These are phyloP conservation scores for Populus euphratica DNA, from an alignment of 345 rosid genomes.

Conservation along the genomic window DNA sequence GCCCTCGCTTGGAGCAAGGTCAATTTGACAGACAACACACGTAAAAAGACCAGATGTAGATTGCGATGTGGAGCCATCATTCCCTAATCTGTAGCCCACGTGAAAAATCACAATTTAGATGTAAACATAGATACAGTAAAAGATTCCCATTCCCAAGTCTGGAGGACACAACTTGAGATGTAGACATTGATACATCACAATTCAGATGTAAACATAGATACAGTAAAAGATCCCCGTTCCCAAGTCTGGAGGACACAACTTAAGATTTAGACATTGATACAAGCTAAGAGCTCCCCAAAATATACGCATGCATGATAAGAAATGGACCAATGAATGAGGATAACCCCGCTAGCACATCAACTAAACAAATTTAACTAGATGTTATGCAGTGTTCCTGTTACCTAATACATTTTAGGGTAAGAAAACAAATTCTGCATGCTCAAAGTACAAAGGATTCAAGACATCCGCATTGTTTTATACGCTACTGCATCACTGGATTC, in stretches of 20 bases:
- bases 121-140: not conserved
- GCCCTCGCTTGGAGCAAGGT: constrained; percentile 75
- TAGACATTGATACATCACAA: not conserved
- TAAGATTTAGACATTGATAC: not conserved
- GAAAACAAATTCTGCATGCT: not conserved
- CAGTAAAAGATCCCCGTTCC: constrained; percentile 26
- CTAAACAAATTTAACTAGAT: not conserved
- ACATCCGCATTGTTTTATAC: not conserved
- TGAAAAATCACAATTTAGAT: not conserved
- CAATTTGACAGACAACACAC: constrained; percentile 78
- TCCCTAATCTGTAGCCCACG: constrained; percentile 59
- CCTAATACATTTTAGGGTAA: not conserved
- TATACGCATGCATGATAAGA: no score
- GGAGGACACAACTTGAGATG: constrained; percentile 15
- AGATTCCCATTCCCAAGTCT: constrained; percentile 52
- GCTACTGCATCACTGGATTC: not conserved
- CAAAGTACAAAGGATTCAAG: not conserved
- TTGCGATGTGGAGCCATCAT: constrained; percentile 35
- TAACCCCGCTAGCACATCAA: not conserved
- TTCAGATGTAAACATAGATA: not conserved
- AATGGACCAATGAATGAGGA: not conserved
- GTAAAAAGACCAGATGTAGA: constrained; percentile 63
- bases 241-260: constrained; percentile 45
- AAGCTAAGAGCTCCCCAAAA: no score
- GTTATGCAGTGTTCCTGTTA: not conserved